Percentiles rank a stretch among this genome's conserved stretches.
These are phyloP conservation scores for Mycena sanguinolenta DNA, from an alignment of 768 basidiomycete genomes.

Conservation along the genomic window DNA sequence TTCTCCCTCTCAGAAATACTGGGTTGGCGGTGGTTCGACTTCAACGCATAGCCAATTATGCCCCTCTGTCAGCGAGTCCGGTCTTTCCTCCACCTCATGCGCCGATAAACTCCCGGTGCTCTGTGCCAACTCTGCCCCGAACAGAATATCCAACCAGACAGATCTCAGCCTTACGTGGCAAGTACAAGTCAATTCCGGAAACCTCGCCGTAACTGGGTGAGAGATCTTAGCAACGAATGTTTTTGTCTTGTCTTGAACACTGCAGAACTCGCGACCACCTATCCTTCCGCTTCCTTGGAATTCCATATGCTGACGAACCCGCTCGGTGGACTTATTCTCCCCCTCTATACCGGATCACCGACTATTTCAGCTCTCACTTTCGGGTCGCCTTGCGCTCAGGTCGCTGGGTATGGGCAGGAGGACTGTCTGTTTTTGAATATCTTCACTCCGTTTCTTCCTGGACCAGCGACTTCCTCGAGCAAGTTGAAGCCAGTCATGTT, in stretches of 20 bases:
- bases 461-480: conserved; percentile 27
- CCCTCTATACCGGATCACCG: conserved; percentile 41
- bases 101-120: conserved; percentile 25
- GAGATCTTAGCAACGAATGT: not conserved
- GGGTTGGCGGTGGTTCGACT: conserved; percentile 30
- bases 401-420: conserved; percentile 45
- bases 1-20: conserved; percentile 30
- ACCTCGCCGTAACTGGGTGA: conserved; percentile 31
- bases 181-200: conserved; percentile 24
- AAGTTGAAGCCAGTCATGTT: conserved; percentile 59
- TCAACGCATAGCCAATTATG: conserved; percentile 22
- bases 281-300: conserved; percentile 66
- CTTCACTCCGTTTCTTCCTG: conserved; percentile 56
- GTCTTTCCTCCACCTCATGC: conserved; percentile 26
- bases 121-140: conserved; percentile 36
- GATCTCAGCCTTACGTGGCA: conserved; percentile 37
- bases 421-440: conserved; percentile 64
- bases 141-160: conserved; percentile 30
- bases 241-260: not conserved
- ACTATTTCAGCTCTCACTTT: conserved; percentile 47
- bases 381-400: conserved; percentile 51
- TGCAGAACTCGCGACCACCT: conserved; percentile 55
- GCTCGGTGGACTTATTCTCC: conserved; percentile 60
- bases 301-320: conserved; percentile 62
- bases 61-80: conserved; percentile 18